Percentiles rank a stretch among this genome's conserved stretches.
These are phyloP conservation scores for Trypanosomatidae sp. DNA, from an alignment of 208 protist species.

Conservation along the genomic window DNA sequence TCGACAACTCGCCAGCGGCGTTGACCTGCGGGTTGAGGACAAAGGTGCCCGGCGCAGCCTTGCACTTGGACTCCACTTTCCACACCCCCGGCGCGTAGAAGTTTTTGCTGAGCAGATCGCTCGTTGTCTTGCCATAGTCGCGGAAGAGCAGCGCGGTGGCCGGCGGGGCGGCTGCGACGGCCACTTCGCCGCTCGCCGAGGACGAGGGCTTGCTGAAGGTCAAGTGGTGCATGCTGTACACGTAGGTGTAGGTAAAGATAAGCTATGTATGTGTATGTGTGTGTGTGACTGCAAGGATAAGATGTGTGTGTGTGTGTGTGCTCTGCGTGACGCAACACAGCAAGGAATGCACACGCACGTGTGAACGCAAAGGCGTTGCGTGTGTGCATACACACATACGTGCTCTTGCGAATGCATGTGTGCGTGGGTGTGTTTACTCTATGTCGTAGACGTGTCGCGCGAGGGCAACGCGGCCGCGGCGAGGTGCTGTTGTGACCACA, in stretches of 20 bases:
- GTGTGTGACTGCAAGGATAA: too few relatives aligned
- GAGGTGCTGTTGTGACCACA: too few relatives aligned
- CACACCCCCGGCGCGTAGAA: slow-evolving; percentile 24
- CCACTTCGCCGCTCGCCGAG: slow-evolving; percentile 1
- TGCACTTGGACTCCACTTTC: slow-evolving; percentile 74
- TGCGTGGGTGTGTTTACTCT: too few relatives aligned
- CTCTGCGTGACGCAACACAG: too few relatives aligned
- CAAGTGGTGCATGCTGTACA: neutral
- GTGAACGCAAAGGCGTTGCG: too few relatives aligned
- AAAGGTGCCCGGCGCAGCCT: slow-evolving; percentile 36
- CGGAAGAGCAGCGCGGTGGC: slow-evolving; percentile 25
- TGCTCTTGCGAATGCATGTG: too few relatives aligned
- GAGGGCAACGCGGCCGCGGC: too few relatives aligned
- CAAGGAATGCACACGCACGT: too few relatives aligned
- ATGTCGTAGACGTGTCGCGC: too few relatives aligned
- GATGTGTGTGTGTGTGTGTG: too few relatives aligned
- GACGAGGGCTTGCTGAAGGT: too few relatives aligned
- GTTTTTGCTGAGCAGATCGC: slow-evolving; percentile 64
- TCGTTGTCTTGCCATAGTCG: slow-evolving; percentile 72
- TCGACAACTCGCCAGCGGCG: slow-evolving; percentile 17
- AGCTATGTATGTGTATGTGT: neutral
- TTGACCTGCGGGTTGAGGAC: slow-evolving; percentile 41
- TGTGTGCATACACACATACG: too few relatives aligned
- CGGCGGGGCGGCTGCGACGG: slow-evolving; percentile 5
- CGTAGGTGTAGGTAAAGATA: neutral